Conservation (phyloP, 495 filamentous ascomycete genomes). For the Opeltia flavorubescens region DNA sequence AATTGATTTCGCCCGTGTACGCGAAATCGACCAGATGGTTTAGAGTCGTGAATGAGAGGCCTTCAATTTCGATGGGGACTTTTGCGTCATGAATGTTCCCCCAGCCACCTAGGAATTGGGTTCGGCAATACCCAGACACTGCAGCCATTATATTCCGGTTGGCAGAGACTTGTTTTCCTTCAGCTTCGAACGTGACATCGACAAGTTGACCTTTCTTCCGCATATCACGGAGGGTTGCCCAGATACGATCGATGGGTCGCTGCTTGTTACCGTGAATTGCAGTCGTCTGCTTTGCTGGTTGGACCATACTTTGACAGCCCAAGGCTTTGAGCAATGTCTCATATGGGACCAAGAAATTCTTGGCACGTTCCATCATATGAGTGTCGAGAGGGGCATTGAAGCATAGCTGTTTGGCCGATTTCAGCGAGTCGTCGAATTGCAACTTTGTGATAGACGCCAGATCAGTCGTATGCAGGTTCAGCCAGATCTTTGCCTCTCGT, state of each 20-base stretch:
- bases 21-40: constrained; percentile 17
- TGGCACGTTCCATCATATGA: constrained; percentile 7
- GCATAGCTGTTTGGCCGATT: constrained; percentile 12
- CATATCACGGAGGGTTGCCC: constrained; percentile 7
- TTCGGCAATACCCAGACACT: constrained; percentile 14
- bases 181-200: constrained; percentile 15
- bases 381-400: constrained; percentile 16
- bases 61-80: constrained; percentile 6
- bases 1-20: constrained; percentile 12
- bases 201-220: constrained; percentile 10
- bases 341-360: constrained; percentile 16
- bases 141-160: constrained; percentile 18
- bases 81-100: constrained; percentile 2
- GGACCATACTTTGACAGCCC: constrained; percentile 14
- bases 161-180: constrained; percentile 11
- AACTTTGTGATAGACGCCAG: constrained; percentile 1
- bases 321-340: constrained; percentile 14
- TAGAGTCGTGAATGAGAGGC: constrained; percentile 14
- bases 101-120: constrained; percentile 13
- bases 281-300: constrained; percentile 9
- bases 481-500: constrained; percentile 9
- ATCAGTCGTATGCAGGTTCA: constrained; percentile 15
- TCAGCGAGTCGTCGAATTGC: constrained; percentile 9
- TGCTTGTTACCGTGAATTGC: not conserved
- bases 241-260: not conserved